Conservation (phyloP, 2,329 filamentous ascomycete genomes). For the Paraphoma chrysanthemicola region DNA sequence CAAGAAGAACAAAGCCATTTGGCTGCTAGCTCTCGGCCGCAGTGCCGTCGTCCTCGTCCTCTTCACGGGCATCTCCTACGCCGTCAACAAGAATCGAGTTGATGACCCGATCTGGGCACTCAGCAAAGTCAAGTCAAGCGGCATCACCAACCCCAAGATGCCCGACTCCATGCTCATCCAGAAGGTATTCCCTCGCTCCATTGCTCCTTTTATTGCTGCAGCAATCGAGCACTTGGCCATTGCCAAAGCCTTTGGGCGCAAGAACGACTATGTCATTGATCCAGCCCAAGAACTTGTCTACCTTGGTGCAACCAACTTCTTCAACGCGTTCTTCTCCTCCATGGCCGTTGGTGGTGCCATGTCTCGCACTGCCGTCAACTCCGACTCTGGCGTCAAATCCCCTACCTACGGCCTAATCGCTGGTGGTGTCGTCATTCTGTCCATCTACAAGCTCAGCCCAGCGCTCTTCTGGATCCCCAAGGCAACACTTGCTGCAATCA, state of each 20-base stretch:
- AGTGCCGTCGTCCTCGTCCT: constrained; percentile 67
- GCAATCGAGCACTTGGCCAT: constrained; percentile 70
- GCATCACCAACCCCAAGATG: constrained; percentile 59
- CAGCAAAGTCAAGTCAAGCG: constrained; percentile 63
- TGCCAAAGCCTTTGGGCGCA: constrained; percentile 67
- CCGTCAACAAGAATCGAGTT: constrained; percentile 61
- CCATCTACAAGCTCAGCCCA: constrained; percentile 66
- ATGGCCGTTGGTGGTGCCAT: constrained; percentile 73
- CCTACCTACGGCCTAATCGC: constrained; percentile 68
- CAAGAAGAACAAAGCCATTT: constrained; percentile 63
- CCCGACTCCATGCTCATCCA: constrained; percentile 58
- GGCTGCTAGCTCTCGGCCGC: constrained; percentile 66
- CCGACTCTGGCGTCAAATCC: constrained; percentile 67
- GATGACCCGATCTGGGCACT: constrained; percentile 64
- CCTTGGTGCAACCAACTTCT: constrained; percentile 67
- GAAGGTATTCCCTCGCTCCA: constrained; percentile 61
- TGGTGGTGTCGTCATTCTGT: constrained; percentile 66
- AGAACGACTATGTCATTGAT: constrained; percentile 69
- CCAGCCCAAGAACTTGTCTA: constrained; percentile 71
- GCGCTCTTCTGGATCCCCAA: constrained; percentile 74
- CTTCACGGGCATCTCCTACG: constrained; percentile 69
- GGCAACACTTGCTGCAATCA: constrained; percentile 69
- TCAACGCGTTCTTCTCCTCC: constrained; percentile 69
- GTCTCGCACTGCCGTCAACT: constrained; percentile 72
- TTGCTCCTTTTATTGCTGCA: constrained; percentile 68